Conservation (phyloP, 2,329 filamentous ascomycete species). For the Neofusicoccum parvum region DNA sequence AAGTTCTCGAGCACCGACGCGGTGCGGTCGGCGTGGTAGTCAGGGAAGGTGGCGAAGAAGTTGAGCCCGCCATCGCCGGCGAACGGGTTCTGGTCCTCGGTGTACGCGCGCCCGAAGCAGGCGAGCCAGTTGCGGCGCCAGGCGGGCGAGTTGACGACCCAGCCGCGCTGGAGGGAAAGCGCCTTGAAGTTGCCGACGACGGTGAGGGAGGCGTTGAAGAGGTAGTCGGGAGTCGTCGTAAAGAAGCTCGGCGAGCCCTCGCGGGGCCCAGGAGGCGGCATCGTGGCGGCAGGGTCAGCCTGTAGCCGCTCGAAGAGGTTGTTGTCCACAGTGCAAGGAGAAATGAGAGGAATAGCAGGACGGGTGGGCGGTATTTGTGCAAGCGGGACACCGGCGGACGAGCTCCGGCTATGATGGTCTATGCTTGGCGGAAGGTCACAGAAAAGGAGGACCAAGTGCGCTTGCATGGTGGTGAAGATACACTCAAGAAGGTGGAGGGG, state of each 20-base stretch:
- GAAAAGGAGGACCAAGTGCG: no score
- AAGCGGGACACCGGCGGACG: no score
- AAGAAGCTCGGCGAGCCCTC: neutral
- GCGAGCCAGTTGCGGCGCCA: constrained; percentile 27
- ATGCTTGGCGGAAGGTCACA: no score
- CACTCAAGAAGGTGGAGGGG: no score
- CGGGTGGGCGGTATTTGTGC: no score
- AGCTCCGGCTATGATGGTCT: no score
- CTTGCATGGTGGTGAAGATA: no score
- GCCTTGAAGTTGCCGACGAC: neutral
- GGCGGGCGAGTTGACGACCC: neutral
- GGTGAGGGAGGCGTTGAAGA: neutral
- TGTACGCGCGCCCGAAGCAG: constrained; percentile 24
- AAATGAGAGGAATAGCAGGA: neutral
- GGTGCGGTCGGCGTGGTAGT: neutral
- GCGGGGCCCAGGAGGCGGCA: neutral
- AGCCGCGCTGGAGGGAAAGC: neutral
- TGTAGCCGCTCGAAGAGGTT: neutral
- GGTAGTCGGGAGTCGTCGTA: neutral
- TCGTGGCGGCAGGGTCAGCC: neutral
- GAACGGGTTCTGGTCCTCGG: neutral
- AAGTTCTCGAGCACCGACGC: neutral
- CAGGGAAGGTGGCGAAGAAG: neutral
- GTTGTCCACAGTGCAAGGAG: neutral
- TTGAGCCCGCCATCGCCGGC: neutral